phyloP scores from a whole-genome alignment of 805 yeast species.

The Suhomyces kilbournensis region DNA sequence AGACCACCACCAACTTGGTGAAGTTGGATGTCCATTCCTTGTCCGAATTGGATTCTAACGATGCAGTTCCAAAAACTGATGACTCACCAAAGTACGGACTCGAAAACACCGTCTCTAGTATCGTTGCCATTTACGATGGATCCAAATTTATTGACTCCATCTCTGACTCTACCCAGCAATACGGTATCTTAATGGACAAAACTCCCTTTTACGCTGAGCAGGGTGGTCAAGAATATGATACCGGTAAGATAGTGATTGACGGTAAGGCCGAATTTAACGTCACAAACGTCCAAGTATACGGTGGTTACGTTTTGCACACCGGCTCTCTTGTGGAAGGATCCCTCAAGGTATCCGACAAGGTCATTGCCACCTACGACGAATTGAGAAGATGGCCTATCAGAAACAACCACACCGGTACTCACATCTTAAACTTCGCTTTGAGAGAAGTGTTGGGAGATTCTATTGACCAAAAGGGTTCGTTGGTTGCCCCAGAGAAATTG shows the following conservation, averaged over 20 bases:
- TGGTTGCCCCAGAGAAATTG: constrained; percentile 91
- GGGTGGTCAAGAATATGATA: constrained; percentile 98
- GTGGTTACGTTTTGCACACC: constrained; percentile 93
- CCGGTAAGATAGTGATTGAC: constrained; percentile 88
- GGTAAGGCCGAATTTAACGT: constrained; percentile 86
- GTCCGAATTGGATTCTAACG: constrained; percentile 61
- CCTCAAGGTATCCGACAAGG: constrained; percentile 61
- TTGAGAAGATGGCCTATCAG: constrained; percentile 94
- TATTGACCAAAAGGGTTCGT: constrained; percentile 94
- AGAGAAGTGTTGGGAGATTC: constrained; percentile 82
- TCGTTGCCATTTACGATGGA: constrained; percentile 72
- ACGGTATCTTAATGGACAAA: constrained; percentile 81
- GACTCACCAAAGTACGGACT: constrained; percentile 75
- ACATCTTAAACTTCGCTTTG: constrained; percentile 84
- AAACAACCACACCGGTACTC: constrained; percentile 98
- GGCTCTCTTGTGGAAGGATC: constrained; percentile 80
- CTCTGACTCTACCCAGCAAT: constrained; percentile 42
- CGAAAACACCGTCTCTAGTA: constrained; percentile 64
- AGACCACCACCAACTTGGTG: constrained; percentile 54
- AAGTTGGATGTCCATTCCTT: constrained; percentile 91
- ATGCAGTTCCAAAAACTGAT: constrained; percentile 70
- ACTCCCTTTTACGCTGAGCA: constrained; percentile 98
- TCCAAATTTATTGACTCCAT: constrained; percentile 53
- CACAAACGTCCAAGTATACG: constrained; percentile 86
- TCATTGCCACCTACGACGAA: constrained; percentile 88